phyloP scores from a whole-genome alignment of 345 rosid genomes.

The Aquilaria malaccensis region DNA sequence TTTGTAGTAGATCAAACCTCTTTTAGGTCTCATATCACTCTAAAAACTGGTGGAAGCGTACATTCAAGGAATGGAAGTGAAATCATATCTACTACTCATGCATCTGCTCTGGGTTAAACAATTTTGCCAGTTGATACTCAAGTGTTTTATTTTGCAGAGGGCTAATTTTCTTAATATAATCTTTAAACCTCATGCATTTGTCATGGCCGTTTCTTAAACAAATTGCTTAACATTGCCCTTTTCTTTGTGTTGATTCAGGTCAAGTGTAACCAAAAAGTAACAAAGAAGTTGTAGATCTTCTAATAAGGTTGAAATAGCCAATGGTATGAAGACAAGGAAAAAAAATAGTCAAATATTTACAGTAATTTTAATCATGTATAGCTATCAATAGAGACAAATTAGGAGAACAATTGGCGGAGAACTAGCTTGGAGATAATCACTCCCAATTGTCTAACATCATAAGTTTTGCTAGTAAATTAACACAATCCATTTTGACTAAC shows the following conservation, averaged over 20 bases:
- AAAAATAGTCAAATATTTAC: too few relatives aligned
- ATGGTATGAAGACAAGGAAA: too few relatives aligned
- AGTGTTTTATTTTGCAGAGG: not conserved
- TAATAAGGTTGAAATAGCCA: constrained; percentile 30
- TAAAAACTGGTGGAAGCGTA: constrained; percentile 77
- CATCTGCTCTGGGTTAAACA: constrained; percentile 24
- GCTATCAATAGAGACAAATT: too few relatives aligned
- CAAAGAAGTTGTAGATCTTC: constrained; percentile 62
- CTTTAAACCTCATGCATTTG: not conserved
- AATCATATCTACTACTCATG: constrained; percentile 9
- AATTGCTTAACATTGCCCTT: not conserved
- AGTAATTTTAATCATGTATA: too few relatives aligned
- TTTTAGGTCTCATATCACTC: constrained; percentile 45
- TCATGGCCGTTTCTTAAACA: too few relatives aligned
- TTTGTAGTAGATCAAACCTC: constrained; percentile 33
- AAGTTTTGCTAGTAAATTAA: constrained; percentile 69
- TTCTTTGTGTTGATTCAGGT: constrained; percentile 26
- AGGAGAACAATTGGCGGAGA: constrained; percentile 34
- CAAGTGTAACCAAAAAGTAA: constrained; percentile 43
- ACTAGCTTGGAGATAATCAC: constrained; percentile 17
- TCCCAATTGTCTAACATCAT: constrained; percentile 30
- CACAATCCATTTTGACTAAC: constrained; percentile 13
- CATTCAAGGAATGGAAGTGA: constrained; percentile 20
- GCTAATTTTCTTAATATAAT: not conserved
- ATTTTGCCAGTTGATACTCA: constrained; percentile 20